Evolutionary conservation across 2,329 filamentous ascomycete species (phyloP).

Genomic region (Elsinoe australis): DNA sequence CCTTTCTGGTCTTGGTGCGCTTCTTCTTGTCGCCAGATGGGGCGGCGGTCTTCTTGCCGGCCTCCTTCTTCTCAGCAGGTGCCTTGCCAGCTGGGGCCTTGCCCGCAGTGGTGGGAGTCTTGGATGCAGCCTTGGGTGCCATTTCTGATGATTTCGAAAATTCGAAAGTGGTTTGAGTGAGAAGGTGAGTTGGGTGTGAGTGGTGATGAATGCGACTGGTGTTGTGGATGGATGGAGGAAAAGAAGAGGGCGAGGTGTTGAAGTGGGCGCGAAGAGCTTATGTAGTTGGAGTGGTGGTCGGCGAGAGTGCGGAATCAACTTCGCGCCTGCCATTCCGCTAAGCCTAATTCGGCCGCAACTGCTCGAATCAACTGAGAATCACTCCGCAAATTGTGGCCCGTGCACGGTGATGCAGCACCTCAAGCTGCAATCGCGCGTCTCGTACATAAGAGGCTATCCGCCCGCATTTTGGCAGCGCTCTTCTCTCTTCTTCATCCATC

Average conservation of each 20-base stretch:
- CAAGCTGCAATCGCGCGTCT: slow-evolving; percentile 19
- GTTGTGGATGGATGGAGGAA: slow-evolving; percentile 33
- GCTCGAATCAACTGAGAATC: too few relatives aligned
- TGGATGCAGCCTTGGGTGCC: slow-evolving; percentile 96
- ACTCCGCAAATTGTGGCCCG: slow-evolving; percentile 9
- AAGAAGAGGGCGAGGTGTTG: slow-evolving; percentile 34
- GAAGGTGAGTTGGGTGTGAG: slow-evolving; percentile 30
- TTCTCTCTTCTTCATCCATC: slow-evolving; percentile 25
- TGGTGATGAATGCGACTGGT: slow-evolving; percentile 26
- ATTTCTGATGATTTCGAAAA: slow-evolving; percentile 48
- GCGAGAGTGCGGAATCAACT: neutral
- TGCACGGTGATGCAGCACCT: slow-evolving; percentile 17
- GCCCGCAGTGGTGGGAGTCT: slow-evolving; percentile 89
- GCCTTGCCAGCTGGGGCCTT: slow-evolving; percentile 80
- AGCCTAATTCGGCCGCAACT: slow-evolving; percentile 17
- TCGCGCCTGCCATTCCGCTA: slow-evolving; percentile 18
- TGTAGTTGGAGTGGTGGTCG: slow-evolving; percentile 17
- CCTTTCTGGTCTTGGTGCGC: slow-evolving; percentile 99
- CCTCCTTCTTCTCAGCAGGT: slow-evolving; percentile 98
- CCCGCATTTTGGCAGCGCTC: slow-evolving; percentile 18
- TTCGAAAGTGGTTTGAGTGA: slow-evolving; percentile 26
- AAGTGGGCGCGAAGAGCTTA: slow-evolving; percentile 29
- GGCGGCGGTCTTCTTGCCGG: slow-evolving; percentile 96
- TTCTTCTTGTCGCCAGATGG: slow-evolving; percentile 99
- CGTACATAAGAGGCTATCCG: slow-evolving; percentile 33